A percentile compares a stretch with the other conserved stretches of the same genome.
Evolutionary conservation across 768 basidiomycete genomes (phyloP).

Genomic region (Rubroboletus pulcherrimus): DNA sequence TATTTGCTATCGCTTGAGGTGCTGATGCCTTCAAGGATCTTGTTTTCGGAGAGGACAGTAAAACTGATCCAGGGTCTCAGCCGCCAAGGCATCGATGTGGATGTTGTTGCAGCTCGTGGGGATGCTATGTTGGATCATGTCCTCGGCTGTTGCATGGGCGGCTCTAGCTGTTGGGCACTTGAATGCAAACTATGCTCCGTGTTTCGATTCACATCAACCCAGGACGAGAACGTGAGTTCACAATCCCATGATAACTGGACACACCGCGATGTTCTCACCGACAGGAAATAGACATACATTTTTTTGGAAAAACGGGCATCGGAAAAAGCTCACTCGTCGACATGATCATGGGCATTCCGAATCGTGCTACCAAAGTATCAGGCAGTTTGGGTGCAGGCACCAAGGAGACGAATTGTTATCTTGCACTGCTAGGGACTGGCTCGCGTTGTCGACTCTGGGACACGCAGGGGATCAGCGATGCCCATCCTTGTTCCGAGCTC

Average conservation of each 20-base stretch:
- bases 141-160: neutral
- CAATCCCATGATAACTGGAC: neutral
- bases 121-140: conserved; percentile 28
- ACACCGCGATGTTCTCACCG: neutral
- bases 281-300: neutral
- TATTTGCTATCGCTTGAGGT: neutral
- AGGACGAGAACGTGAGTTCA: neutral
- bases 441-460: neutral
- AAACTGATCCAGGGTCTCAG: neutral
- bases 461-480: neutral
- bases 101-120: neutral
- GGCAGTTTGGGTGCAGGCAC: neutral
- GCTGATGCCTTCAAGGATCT: neutral
- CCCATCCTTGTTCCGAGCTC: neutral
- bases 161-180: neutral
- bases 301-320: neutral
- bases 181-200: neutral
- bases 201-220: neutral
- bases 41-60: neutral
- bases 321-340: neutral
- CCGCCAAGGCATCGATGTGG: neutral
- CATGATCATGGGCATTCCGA: neutral
- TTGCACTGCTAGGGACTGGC: neutral
- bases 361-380: neutral
- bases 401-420: neutral